phyloP scores from a whole-genome alignment of 495 filamentous ascomycete genomes.

The Xanthoparmelia taractica region DNA sequence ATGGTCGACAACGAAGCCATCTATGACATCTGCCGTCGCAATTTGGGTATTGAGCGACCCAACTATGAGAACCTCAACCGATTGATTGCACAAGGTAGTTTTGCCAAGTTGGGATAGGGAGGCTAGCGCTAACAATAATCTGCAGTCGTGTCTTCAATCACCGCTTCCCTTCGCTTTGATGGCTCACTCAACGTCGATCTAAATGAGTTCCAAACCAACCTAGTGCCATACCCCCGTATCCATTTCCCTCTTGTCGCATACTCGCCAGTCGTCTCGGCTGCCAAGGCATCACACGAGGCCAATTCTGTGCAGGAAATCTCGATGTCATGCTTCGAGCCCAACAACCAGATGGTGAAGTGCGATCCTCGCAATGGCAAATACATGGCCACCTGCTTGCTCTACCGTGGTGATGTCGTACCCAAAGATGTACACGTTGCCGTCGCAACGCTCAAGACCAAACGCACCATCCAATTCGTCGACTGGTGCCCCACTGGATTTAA shows the following conservation, averaged over 20 bases:
- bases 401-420: constrained; percentile 96
- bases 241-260: constrained; percentile 98
- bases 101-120: not conserved
- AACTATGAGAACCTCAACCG: constrained; percentile 98
- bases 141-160: constrained; percentile 92
- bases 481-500: constrained; percentile 99
- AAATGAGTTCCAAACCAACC: constrained; percentile 99
- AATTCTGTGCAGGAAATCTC: constrained; percentile 61
- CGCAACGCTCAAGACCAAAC: constrained; percentile 94
- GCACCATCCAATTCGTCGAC: constrained; percentile 98
- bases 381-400: constrained; percentile 97
- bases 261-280: constrained; percentile 84
- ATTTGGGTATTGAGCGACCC: constrained; percentile 92
- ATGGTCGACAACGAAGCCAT: constrained; percentile 99
- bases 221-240: constrained; percentile 97
- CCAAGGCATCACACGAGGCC: constrained; percentile 90
- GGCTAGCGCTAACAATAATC: constrained; percentile 1
- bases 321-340: constrained; percentile 64
- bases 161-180: constrained; percentile 95
- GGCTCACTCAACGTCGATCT: constrained; percentile 98
- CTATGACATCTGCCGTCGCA: constrained; percentile 97
- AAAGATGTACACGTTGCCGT: constrained; percentile 90
- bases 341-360: constrained; percentile 99
- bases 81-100: constrained; percentile 84
- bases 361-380: constrained; percentile 98